Evolutionary conservation across 1,284 basidiomycete species (phyloP).

Genomic region (Ceratobasidium sp.): DNA sequence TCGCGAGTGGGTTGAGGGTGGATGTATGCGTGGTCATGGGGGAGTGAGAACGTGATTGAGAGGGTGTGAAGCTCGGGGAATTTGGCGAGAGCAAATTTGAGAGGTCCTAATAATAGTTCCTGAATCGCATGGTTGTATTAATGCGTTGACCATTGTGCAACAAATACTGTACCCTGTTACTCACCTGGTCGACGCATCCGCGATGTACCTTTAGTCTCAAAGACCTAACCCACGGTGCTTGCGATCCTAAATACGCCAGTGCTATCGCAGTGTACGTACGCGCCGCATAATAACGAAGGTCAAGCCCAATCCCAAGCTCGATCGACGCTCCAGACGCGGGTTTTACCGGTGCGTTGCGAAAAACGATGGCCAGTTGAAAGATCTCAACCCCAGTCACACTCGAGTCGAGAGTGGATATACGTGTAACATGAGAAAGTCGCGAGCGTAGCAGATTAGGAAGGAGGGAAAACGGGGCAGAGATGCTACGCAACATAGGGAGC

Average conservation of each 20-base stretch:
- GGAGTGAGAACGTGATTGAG: neutral
- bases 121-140: neutral
- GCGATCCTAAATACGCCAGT: neutral
- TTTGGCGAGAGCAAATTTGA: neutral
- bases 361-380: neutral
- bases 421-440: neutral
- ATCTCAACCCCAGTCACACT: neutral
- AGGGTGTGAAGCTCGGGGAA: constrained; percentile 24
- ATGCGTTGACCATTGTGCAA: neutral
- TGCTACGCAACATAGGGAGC: neutral
- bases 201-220: constrained; percentile 11
- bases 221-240: constrained; percentile 7
- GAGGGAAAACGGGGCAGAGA: neutral
- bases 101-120: neutral
- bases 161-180: too few relatives aligned
- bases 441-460: neutral
- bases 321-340: neutral
- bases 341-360: neutral
- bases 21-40: neutral
- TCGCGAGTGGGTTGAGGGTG: neutral
- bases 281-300: neutral
- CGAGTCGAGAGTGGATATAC: neutral
- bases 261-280: neutral
- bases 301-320: neutral
- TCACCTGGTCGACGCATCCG: constrained; percentile 4